phyloP scores from a whole-genome alignment of 1,139 yeast species.

The Hyphopichia fennica region DNA sequence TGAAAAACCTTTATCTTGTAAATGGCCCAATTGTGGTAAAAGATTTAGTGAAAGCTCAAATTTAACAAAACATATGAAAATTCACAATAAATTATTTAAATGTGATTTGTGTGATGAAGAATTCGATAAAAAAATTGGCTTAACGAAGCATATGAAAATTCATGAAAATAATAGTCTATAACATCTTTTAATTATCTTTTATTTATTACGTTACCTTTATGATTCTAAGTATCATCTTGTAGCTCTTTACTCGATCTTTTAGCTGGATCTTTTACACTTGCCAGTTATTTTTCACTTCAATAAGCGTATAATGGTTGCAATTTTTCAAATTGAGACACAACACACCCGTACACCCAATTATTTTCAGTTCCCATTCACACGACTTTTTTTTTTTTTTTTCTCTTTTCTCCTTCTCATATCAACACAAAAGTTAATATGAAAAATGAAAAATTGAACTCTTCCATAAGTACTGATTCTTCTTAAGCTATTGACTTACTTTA shows the following conservation, averaged over 20 bases:
- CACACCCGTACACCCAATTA: not conserved
- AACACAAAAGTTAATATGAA: not conserved
- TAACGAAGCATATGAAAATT: constrained; percentile 37
- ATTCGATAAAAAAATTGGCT: constrained; percentile 46
- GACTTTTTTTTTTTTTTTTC: not conserved
- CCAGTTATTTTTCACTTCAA: no score
- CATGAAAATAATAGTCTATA: constrained; percentile 13
- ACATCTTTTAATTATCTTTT: not conserved
- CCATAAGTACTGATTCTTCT: not conserved
- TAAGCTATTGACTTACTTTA: not conserved
- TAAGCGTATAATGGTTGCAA: not conserved
- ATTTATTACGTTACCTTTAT: not conserved
- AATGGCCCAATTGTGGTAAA: constrained; percentile 77
- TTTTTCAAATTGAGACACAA: no score
- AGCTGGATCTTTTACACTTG: no score
- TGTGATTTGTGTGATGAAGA: constrained; percentile 54
- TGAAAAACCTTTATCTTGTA: constrained; percentile 78
- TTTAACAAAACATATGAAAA: constrained; percentile 81
- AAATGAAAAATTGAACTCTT: not conserved
- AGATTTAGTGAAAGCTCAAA: constrained; percentile 88
- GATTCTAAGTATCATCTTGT: not conserved
- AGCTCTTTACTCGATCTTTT: no score
- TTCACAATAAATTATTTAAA: constrained; percentile 52
- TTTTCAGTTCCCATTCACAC: not conserved
- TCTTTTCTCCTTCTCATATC: not conserved